Evolutionary conservation across 345 rosid genomes (phyloP).

Genomic region (Carallia brachiata): DNA sequence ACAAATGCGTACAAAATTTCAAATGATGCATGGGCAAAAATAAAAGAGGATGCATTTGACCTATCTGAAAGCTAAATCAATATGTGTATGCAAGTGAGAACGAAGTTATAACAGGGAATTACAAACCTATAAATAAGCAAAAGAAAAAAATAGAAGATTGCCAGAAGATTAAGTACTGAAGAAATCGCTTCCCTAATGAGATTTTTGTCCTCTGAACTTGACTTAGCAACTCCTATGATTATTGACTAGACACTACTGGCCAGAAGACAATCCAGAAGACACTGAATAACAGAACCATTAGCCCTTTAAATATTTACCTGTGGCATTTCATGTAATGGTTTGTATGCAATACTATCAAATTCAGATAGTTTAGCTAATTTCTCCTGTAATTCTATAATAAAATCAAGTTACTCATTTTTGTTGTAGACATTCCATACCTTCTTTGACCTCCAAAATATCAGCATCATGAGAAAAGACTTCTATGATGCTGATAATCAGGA

Average conservation of each 20-base stretch:
- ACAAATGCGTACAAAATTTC: too few species aligned
- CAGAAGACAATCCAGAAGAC: neutral
- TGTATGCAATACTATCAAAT: conserved; percentile 43
- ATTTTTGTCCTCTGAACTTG: conserved; percentile 65
- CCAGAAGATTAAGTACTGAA: conserved; percentile 69
- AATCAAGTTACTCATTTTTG: conserved; percentile 40
- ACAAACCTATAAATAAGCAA: too few species aligned
- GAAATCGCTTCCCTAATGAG: conserved; percentile 64
- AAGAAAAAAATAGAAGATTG: conserved; percentile 30
- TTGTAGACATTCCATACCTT: conserved; percentile 47
- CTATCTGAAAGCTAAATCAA: too few species aligned
- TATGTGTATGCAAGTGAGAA: too few species aligned
- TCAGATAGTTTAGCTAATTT: conserved; percentile 50
- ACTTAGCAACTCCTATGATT: conserved; percentile 53
- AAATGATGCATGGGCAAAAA: too few species aligned
- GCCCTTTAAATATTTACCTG: conserved; percentile 40
- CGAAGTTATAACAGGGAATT: too few species aligned
- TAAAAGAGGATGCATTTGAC: too few species aligned
- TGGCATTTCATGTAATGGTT: conserved; percentile 73
- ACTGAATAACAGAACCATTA: neutral
- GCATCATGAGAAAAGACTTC: conserved; percentile 56
- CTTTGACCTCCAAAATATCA: conserved; percentile 81
- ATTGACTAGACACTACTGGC: neutral
- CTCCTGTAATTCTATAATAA: conserved; percentile 59
- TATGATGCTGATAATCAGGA: too few species aligned